Evolutionary conservation across 805 yeast species (phyloP).

Genomic region (Lipomyces oligophaga): DNA sequence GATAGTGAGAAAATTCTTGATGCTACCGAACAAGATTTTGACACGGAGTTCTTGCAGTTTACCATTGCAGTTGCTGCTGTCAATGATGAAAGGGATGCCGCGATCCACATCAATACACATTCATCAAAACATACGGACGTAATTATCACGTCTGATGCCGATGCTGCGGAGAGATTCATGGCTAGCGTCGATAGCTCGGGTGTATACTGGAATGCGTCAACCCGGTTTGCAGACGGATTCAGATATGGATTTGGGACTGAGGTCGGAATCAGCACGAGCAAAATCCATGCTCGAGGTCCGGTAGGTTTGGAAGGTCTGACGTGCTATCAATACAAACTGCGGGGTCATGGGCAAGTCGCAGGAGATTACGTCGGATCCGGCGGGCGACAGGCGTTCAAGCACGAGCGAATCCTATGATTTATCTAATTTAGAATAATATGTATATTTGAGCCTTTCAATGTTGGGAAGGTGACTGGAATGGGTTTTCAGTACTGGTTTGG

Average conservation of each 20-base stretch:
- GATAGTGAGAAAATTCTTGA: conserved; percentile 34
- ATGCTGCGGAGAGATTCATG: conserved; percentile 68
- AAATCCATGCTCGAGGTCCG: conserved; percentile 97
- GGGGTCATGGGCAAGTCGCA: conserved; percentile 91
- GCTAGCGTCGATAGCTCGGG: conserved; percentile 92
- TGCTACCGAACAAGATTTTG: conserved; percentile 66
- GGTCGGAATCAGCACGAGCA: conserved; percentile 95
- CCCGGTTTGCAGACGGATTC: conserved; percentile 97
- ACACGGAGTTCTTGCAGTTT: conserved; percentile 75
- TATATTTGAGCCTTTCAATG: no score
- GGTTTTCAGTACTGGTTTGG: no score
- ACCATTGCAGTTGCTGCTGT: conserved; percentile 75
- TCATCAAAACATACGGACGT: conserved; percentile 97
- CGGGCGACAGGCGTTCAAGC: conserved; percentile 73
- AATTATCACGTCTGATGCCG: conserved; percentile 73
- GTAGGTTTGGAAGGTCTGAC: conserved; percentile 97
- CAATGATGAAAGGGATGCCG: conserved; percentile 62
- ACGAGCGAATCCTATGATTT: conserved; percentile 35
- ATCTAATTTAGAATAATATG: no score
- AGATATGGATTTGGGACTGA: conserved; percentile 98
- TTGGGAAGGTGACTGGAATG: no score
- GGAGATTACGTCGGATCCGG: conserved; percentile 93
- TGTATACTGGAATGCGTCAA: conserved; percentile 95
- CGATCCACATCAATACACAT: conserved; percentile 78
- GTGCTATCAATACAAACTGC: conserved; percentile 87